A percentile compares a stretch with the other conserved stretches of the same genome.
Conservation (phyloP, 495 filamentous ascomycete genomes). For the Glonium stellatum region DNA sequence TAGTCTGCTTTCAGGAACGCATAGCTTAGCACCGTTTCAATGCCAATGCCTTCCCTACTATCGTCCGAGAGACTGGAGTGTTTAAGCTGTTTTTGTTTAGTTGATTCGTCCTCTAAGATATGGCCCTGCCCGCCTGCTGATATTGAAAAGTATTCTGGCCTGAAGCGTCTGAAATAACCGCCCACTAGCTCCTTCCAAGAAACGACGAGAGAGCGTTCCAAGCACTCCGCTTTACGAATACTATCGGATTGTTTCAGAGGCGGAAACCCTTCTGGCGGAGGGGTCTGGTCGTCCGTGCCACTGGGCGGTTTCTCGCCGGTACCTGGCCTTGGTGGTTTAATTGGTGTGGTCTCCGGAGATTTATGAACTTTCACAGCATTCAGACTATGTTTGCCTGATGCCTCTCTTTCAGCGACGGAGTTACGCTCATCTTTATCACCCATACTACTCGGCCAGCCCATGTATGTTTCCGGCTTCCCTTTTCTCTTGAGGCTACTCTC, state of each 20-base stretch:
- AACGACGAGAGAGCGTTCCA: slow-evolving; percentile 63
- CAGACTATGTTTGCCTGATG: slow-evolving; percentile 30
- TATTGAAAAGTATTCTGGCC: slow-evolving; percentile 56
- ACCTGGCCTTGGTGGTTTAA: slow-evolving; percentile 26
- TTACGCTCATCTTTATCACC: slow-evolving; percentile 11
- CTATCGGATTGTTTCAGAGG: slow-evolving; percentile 33
- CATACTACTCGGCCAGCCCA: slow-evolving; percentile 20
- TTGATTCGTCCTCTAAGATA: slow-evolving; percentile 22
- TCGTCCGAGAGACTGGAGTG: slow-evolving; percentile 26
- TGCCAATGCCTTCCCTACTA: slow-evolving; percentile 32
- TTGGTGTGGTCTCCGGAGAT: slow-evolving; percentile 30
- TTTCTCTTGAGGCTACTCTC: slow-evolving; percentile 55
- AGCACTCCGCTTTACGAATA: slow-evolving; percentile 44
- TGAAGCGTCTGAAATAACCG: slow-evolving; percentile 88
- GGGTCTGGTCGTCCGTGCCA: slow-evolving; percentile 29
- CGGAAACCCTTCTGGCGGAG: slow-evolving; percentile 11
- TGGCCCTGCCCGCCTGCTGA: slow-evolving; percentile 32
- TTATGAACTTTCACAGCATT: slow-evolving; percentile 35
- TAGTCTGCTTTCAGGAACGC: slow-evolving; percentile 88
- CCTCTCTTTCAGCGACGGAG: slow-evolving; percentile 24
- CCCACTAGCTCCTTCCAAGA: slow-evolving; percentile 80
- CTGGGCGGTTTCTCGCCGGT: slow-evolving; percentile 29
- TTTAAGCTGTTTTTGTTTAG: slow-evolving; percentile 14
- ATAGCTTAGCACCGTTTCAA: slow-evolving; percentile 70
- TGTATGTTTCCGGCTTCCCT: slow-evolving; percentile 9